Conservation (phyloP, 495 filamentous ascomycete species). For the Neurospora sp. region DNA sequence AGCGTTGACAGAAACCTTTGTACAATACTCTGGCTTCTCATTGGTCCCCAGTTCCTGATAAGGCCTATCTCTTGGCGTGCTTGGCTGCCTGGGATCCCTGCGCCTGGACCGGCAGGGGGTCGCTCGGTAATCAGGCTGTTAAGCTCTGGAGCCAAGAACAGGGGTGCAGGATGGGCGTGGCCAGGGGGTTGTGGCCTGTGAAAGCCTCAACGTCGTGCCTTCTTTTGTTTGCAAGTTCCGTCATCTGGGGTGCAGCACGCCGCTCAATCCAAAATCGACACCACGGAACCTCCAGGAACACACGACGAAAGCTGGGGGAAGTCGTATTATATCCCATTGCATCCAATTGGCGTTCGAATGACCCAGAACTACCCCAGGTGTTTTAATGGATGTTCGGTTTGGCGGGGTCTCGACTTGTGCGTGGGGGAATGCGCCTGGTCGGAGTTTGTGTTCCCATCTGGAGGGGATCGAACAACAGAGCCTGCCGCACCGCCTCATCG, state of each 20-base stretch:
- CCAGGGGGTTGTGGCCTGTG: background rate
- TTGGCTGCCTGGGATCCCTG: conserved; percentile 1
- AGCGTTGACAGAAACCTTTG: conserved; percentile 16
- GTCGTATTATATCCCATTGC: background rate
- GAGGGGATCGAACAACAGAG: background rate
- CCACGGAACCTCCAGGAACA: background rate
- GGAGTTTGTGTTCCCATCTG: background rate
- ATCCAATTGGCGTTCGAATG: background rate
- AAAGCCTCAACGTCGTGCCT: background rate
- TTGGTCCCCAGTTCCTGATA: conserved; percentile 13
- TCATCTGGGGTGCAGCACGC: conserved; percentile 1
- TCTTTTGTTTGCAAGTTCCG: background rate
- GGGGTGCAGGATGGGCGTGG: background rate
- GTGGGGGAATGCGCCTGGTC: background rate
- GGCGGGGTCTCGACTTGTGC: background rate
- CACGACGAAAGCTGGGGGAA: background rate
- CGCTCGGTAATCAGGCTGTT: background rate
- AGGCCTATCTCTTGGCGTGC: conserved; percentile 22
- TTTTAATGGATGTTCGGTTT: background rate
- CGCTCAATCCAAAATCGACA: background rate
- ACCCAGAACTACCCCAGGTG: background rate
- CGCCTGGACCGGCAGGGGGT: background rate
- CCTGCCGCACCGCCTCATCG: background rate
- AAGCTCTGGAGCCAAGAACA: background rate
- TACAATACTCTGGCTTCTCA: conserved; percentile 12